These are phyloP conservation scores for Russula compacta DNA, from an alignment of 768 basidiomycete genomes.

Conservation along the genomic window DNA sequence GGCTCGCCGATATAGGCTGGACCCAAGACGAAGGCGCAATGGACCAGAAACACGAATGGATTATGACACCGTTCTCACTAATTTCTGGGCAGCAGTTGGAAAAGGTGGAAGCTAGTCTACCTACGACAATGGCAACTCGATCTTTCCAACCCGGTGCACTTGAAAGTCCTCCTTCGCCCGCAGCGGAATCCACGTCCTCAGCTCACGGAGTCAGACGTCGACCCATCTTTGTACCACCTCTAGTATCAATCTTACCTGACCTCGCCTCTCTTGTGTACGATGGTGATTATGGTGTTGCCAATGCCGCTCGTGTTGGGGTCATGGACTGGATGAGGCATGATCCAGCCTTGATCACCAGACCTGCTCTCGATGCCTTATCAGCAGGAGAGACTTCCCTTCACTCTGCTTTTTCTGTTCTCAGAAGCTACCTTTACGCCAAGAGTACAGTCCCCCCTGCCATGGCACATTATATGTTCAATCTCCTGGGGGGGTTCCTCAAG, in stretches of 20 bases:
- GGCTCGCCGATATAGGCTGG: constrained; percentile 71
- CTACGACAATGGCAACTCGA: constrained; percentile 27
- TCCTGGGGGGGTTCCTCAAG: constrained; percentile 61
- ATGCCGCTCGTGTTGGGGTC: constrained; percentile 45
- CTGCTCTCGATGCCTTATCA: constrained; percentile 50
- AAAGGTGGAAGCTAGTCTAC: constrained; percentile 30
- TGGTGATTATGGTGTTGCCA: constrained; percentile 43
- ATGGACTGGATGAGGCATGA: constrained; percentile 69
- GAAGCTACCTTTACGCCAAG: constrained; percentile 50
- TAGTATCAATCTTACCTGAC: constrained; percentile 45
- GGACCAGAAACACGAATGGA: constrained; percentile 50
- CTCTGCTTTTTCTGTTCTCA: constrained; percentile 42
- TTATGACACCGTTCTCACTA: constrained; percentile 57
- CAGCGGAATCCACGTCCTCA: not conserved
- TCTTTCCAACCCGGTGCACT: constrained; percentile 19
- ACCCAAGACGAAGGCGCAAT: constrained; percentile 45
- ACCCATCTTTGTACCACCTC: constrained; percentile 55
- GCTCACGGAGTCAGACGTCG: constrained; percentile 42
- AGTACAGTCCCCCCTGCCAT: constrained; percentile 50
- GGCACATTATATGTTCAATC: constrained; percentile 60
- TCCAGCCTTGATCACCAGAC: constrained; percentile 53
- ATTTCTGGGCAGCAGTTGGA: constrained; percentile 51
- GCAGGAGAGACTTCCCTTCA: constrained; percentile 40
- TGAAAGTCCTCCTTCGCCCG: constrained; percentile 22
- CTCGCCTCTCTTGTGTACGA: constrained; percentile 48